Conservation (phyloP, 2,329 filamentous ascomycete species). For the Lecanosticta acicola region DNA sequence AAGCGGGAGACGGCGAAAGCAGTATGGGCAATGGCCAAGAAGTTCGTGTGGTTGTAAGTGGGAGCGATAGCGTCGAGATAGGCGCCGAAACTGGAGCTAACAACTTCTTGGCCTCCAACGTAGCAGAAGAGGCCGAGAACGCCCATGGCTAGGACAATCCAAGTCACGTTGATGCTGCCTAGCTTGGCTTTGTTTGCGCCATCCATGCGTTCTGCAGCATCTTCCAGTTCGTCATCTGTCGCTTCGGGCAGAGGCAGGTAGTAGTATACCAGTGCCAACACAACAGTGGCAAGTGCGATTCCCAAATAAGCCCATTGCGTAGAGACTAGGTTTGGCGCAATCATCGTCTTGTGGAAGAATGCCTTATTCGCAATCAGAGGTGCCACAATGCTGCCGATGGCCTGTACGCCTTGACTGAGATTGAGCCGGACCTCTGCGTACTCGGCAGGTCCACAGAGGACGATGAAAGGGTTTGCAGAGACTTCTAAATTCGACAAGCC, state of each 20-base stretch:
- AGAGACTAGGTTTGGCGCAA: constrained; percentile 51
- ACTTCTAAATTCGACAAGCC: constrained; percentile 57
- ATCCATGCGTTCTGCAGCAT: constrained; percentile 48
- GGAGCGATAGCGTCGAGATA: constrained; percentile 42
- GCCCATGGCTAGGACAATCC: constrained; percentile 51
- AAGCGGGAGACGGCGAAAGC: constrained; percentile 56
- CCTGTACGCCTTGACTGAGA: constrained; percentile 57
- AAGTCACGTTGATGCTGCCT: constrained; percentile 44
- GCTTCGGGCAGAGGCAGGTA: constrained; percentile 59
- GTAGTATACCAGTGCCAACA: constrained; percentile 55
- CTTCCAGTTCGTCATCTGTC: constrained; percentile 55
- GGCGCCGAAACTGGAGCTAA: constrained; percentile 44
- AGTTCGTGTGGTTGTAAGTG: constrained; percentile 34
- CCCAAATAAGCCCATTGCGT: constrained; percentile 62
- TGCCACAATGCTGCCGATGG: constrained; percentile 54
- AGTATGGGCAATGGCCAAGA: constrained; percentile 51
- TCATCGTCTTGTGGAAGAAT: constrained; percentile 45
- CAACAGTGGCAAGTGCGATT: constrained; percentile 55
- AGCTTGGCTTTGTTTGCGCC: constrained; percentile 43
- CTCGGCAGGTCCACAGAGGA: constrained; percentile 55
- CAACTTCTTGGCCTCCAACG: constrained; percentile 55
- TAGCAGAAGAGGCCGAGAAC: constrained; percentile 56
- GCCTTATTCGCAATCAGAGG: constrained; percentile 56
- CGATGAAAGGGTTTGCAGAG: constrained; percentile 57
- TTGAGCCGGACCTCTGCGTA: constrained; percentile 57